Base-by-base conservation (phyloP, 2,329 filamentous ascomycete species). In the Sporothrix pseudoabietina region DNA sequence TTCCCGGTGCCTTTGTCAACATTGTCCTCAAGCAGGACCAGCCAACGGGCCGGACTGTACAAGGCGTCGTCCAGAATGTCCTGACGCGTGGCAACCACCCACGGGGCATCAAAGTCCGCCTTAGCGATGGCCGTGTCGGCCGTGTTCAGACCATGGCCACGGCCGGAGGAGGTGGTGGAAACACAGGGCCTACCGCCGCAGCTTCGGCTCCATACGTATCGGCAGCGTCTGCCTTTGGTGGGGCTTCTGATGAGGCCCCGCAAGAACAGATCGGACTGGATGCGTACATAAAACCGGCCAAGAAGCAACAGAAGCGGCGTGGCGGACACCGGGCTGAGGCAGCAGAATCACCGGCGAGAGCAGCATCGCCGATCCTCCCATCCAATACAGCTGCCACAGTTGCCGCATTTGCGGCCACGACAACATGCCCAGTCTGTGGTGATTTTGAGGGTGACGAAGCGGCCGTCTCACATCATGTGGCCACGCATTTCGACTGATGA, bases 1-100 rank as follows among this genome's bases (percentile, higher is more conserved):
- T 87, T 4, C 85, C 86, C 0, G 92, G 91, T 49, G 87, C 89
- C 4, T 75, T 79, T 4, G 92, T 94, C 71, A 91, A 90, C 68
- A 92, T 95, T 72, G 85, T 94, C 0, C 85, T 94, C 44, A 95
- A 95, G 78, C 85, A 87, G 75, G 92, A 95, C 80, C 92, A 95
- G 79, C 87, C 87, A 0, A 94, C 91, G 0, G 92, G 92, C 7
- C 86, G 87, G 63, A 89, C 93, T 77, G 92, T 93, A 0, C 83
- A 85, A 61, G 92, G 92, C 32, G 81, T 85, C 5, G 88, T 95
- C 0, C 85, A 86, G 71, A 88, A 93, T 63, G 80, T 94, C 0
- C 84, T 95, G 66, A 94, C 92, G 1, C 84, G 87, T 0, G 91
- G 91, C 35, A 88, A 94, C 77, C 92, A 95, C 78, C 91, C 91